phyloP scores from a whole-genome alignment of 2,329 filamentous ascomycete species.

The Fusarium papillatum region DNA sequence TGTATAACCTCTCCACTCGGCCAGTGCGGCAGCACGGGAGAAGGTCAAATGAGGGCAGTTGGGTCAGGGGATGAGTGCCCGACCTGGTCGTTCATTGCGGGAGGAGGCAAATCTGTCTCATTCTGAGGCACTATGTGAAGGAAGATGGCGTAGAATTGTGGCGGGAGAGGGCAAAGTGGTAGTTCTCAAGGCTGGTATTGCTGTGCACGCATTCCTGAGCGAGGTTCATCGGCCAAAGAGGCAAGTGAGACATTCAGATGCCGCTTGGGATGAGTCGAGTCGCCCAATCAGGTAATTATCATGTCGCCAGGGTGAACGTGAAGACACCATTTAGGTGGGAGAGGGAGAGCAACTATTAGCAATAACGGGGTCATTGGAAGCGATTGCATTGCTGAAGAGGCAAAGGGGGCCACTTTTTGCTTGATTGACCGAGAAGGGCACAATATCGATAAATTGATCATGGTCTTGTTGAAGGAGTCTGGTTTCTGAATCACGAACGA shows the following conservation, averaged over 20 bases:
- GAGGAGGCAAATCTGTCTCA: constrained; percentile 51
- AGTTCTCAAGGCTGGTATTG: constrained; percentile 33
- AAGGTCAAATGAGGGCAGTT: constrained; percentile 23
- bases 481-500: background rate
- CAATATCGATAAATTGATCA: constrained; percentile 2
- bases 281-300: constrained; percentile 3
- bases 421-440: background rate
- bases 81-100: constrained; percentile 40
- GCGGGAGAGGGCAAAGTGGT: constrained; percentile 26
- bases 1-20: constrained; percentile 38
- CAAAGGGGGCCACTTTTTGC: background rate
- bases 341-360: constrained; percentile 25
- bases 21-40: constrained; percentile 38
- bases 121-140: constrained; percentile 15
- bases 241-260: constrained; percentile 40
- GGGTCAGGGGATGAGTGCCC: constrained; percentile 23
- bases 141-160: constrained; percentile 21
- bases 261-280: constrained; percentile 15
- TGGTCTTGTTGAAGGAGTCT: background rate
- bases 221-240: constrained; percentile 29
- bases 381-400: constrained; percentile 21
- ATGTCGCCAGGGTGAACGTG: constrained; percentile 15
- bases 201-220: constrained; percentile 44
- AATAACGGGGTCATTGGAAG: constrained; percentile 14
- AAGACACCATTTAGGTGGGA: constrained; percentile 8